Evolutionary conservation across 176 grass and related monocot species (phyloP).

Genomic region (Phragmites australis): DNA sequence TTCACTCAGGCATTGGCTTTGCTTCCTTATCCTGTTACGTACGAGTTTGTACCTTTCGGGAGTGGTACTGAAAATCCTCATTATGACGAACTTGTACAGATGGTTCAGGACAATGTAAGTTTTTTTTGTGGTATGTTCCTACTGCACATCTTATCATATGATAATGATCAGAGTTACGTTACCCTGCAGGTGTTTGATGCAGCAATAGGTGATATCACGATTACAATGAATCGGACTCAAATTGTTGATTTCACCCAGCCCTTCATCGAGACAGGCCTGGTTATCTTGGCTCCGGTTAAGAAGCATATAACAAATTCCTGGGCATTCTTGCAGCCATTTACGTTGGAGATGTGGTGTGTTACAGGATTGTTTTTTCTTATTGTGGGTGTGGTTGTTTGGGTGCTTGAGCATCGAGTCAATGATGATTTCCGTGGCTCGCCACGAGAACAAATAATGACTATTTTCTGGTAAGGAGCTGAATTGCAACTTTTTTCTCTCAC

Average conservation of each 20-base stretch:
- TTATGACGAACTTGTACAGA: conserved; percentile 62
- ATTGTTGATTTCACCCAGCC: conserved; percentile 84
- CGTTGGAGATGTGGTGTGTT: conserved; percentile 83
- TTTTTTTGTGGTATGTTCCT: not conserved
- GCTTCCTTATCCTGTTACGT: conserved; percentile 93
- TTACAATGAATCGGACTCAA: conserved; percentile 71
- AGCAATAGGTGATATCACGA: conserved; percentile 78
- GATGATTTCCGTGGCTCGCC: conserved; percentile 91
- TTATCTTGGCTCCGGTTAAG: conserved; percentile 77
- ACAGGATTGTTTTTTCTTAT: conserved; percentile 73
- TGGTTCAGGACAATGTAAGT: conserved; percentile 78
- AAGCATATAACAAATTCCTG: conserved; percentile 69
- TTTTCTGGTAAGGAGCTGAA: conserved; percentile 67
- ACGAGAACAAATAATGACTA: conserved; percentile 68
- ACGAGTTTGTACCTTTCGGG: conserved; percentile 74
- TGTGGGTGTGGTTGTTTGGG: conserved; percentile 83
- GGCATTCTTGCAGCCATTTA: conserved; percentile 93
- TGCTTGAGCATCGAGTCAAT: conserved; percentile 94
- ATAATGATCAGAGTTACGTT: conserved; percentile 16
- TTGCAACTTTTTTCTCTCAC: too few relatives aligned
- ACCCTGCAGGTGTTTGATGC: conserved; percentile 72
- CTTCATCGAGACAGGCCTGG: conserved; percentile 83
- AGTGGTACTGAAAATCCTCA: conserved; percentile 64
- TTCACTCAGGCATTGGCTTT: conserved; percentile 79
- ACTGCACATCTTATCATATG: conserved; percentile 31